Base-by-base conservation (phyloP, 805 yeast species). In the Saturnispora zaruensis region DNA sequence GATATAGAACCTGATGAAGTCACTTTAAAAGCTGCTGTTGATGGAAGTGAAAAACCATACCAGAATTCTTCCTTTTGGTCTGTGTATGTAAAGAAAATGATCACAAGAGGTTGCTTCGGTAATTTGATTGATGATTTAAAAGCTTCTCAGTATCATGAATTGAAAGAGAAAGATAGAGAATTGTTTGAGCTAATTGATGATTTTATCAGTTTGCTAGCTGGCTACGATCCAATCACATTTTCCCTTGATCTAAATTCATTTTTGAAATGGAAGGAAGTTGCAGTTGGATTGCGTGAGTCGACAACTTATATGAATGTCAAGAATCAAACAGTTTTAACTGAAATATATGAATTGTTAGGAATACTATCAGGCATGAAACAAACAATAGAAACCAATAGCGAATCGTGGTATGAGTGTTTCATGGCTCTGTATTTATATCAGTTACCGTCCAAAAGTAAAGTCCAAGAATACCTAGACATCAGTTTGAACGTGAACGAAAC, bases 371-470 rank as follows among this genome's bases (percentile, higher is more conserved):
- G 82, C 1, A 66, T 67, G 34, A 71, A 74, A 45, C 56, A 59
- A 36, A 69, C 79, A 3, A 82, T 83, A 21, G 60, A 78, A 3
- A 68, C 69, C 14, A 71, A 68, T 57, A 74, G 86, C 14, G 68
- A 70, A 6, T 65, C 77, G 0, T 85, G 95, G 95, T 84, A 81
- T 60, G 93, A 85, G 59, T 70, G 81, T 13, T 72, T 78, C 8
- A 45, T 66, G 41, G 63, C 66, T 0, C 61, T 59, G 18, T 66
- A 48, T 44, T 51, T 81, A 36, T 86, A 70, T 59, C 81, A 81
- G 58, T 73, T 84, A 65, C 88, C 79, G 57, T 72, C 79, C 4
- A 47, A 59, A 9, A 69, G 71, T 34, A 58, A 76, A 25, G 53
- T 75, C 1, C 53, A 54, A 13, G 76, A 77, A 53, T 74, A 76